These are phyloP conservation scores for Penicillium sp. DNA, from an alignment of 2,329 filamentous ascomycete species.

Conservation along the genomic window DNA sequence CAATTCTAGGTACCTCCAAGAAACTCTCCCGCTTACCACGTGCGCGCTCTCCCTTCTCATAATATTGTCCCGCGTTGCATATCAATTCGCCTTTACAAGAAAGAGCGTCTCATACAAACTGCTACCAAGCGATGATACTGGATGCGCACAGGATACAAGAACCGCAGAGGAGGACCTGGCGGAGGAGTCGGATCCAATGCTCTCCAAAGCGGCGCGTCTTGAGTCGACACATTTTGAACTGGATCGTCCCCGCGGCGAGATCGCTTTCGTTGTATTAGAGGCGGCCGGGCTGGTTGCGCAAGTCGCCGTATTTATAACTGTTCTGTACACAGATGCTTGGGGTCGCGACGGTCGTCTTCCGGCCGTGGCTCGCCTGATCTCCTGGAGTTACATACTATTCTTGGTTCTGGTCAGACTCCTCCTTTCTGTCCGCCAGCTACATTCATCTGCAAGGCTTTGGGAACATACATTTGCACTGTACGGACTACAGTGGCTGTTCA, in stretches of 20 bases:
- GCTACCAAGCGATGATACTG: slow-evolving; percentile 39
- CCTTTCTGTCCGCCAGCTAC: slow-evolving; percentile 62
- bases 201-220: slow-evolving; percentile 58
- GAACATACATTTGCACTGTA: slow-evolving; percentile 91
- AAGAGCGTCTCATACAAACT: slow-evolving; percentile 62
- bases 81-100: slow-evolving; percentile 59
- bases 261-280: slow-evolving; percentile 73
- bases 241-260: slow-evolving; percentile 76
- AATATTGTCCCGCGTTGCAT: slow-evolving; percentile 64
- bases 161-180: slow-evolving; percentile 47
- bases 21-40: slow-evolving; percentile 75
- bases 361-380: slow-evolving; percentile 69
- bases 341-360: slow-evolving; percentile 63
- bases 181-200: slow-evolving; percentile 59
- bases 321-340: slow-evolving; percentile 66
- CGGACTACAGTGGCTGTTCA: slow-evolving; percentile 78
- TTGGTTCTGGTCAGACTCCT: slow-evolving; percentile 74
- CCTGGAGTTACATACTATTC: slow-evolving; percentile 80
- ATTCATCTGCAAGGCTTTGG: slow-evolving; percentile 80
- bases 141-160: slow-evolving; percentile 61
- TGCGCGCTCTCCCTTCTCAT: slow-evolving; percentile 72
- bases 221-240: slow-evolving; percentile 62
- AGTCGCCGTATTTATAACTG: slow-evolving; percentile 69
- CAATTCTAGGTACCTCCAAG: slow-evolving; percentile 71
- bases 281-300: slow-evolving; percentile 74